A percentile compares a stretch with the other conserved stretches of the same genome.
These are phyloP conservation scores for Botrytis squamosa DNA, from an alignment of 2,329 filamentous ascomycete genomes.

Conservation along the genomic window DNA sequence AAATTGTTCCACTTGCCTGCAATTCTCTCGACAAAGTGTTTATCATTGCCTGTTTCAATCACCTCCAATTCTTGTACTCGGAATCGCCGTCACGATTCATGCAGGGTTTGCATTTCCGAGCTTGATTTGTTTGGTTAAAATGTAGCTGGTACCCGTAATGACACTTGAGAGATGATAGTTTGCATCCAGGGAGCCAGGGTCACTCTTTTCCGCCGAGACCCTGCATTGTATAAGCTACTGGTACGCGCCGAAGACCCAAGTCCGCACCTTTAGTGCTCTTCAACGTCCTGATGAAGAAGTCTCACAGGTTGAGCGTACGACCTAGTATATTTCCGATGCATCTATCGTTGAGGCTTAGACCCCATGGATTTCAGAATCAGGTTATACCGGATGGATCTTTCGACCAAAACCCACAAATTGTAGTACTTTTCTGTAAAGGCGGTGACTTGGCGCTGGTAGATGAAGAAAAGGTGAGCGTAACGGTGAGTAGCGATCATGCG, in stretches of 20 bases:
- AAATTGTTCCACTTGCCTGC: background rate
- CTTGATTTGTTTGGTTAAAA: background rate
- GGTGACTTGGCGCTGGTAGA: background rate
- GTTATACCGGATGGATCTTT: background rate
- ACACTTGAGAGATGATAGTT: background rate
- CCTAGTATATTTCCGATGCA: background rate
- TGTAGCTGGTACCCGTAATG: background rate
- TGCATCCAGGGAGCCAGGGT: background rate
- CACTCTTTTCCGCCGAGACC: background rate
- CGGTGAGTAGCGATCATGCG: background rate
- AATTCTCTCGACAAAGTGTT: background rate
- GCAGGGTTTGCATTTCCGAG: background rate
- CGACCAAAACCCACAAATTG: background rate
- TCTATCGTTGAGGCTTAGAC: background rate
- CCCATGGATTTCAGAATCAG: conserved; percentile 9
- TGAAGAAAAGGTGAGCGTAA: background rate
- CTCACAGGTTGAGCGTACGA: background rate
- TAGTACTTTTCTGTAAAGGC: background rate
- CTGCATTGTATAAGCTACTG: background rate
- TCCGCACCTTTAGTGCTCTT: background rate
- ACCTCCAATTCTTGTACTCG: background rate
- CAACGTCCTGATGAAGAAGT: background rate
- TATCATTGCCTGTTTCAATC: background rate
- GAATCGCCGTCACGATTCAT: background rate
- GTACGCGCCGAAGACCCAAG: background rate